Percentiles rank a stretch among this genome's conserved stretches.
Conservation (phyloP, 2,329 filamentous ascomycete genomes). For the Coniochaeta pulveracea region DNA sequence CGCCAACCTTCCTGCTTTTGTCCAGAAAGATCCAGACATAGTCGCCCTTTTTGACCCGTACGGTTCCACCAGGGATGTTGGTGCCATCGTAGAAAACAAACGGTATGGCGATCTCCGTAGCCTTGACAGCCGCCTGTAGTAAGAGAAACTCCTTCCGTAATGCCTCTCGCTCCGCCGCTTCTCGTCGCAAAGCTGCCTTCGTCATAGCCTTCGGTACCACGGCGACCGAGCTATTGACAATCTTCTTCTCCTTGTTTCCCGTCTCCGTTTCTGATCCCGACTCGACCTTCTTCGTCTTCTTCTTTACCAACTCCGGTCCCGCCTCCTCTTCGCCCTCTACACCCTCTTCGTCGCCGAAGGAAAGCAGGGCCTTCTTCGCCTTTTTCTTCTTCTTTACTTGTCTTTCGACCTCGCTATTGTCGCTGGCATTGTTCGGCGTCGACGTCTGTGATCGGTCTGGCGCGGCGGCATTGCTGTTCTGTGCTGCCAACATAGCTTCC, state of each 20-base stretch:
- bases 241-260: slow-evolving; percentile 22
- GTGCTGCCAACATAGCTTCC: slow-evolving; percentile 38
- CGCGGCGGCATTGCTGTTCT: slow-evolving; percentile 24
- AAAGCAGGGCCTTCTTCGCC: slow-evolving; percentile 33
- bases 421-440: slow-evolving; percentile 33
- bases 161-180: slow-evolving; percentile 62
- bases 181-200: slow-evolving; percentile 52
- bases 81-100: slow-evolving; percentile 97
- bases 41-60: slow-evolving; percentile 87
- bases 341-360: slow-evolving; percentile 60
- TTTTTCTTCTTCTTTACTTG: slow-evolving; percentile 31
- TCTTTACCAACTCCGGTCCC: slow-evolving; percentile 14
- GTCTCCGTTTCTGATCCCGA: slow-evolving; percentile 2
- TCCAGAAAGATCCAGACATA: slow-evolving; percentile 89
- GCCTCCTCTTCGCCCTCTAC: slow-evolving; percentile 38
- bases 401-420: slow-evolving; percentile 17
- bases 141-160: slow-evolving; percentile 70
- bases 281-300: slow-evolving; percentile 28
- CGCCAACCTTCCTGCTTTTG: slow-evolving; percentile 80
- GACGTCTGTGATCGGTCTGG: slow-evolving; percentile 35
- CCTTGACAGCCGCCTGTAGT: slow-evolving; percentile 78
- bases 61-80: slow-evolving; percentile 73
- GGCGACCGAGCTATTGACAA: slow-evolving; percentile 48
- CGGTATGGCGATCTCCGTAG: slow-evolving; percentile 78
- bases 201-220: slow-evolving; percentile 65